phyloP scores from a whole-genome alignment of 768 basidiomycete species.

The Tricholoma terreum region DNA sequence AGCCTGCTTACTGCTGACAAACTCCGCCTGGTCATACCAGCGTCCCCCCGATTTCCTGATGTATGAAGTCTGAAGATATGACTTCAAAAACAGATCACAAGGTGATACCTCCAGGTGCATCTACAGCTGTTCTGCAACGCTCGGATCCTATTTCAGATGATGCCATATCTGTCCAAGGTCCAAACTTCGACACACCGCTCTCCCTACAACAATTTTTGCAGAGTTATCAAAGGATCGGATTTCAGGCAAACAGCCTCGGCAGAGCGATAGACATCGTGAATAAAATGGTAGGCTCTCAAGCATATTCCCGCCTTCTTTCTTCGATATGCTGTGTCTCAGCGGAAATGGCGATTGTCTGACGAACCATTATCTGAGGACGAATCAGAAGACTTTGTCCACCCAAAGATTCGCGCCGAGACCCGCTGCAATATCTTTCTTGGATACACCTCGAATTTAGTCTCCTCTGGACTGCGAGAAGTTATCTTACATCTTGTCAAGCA shows the following conservation, averaged over 20 bases:
- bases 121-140: conserved; percentile 73
- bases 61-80: too few species aligned
- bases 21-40: too few species aligned
- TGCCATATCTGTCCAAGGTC: conserved; percentile 77
- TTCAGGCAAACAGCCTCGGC: conserved; percentile 93
- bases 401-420: conserved; percentile 61
- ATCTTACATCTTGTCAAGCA: conserved; percentile 92
- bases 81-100: conserved; percentile 3
- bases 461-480: conserved; percentile 92
- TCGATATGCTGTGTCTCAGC: conserved; percentile 38
- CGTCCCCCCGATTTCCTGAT: too few species aligned
- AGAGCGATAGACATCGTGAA: conserved; percentile 88
- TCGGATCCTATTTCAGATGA: conserved; percentile 68
- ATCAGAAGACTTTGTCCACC: conserved; percentile 57
- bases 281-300: conserved; percentile 66
- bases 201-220: conserved; percentile 68
- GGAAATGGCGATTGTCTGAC: conserved; percentile 86
- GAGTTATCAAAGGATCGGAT: conserved; percentile 89
- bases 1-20: too few species aligned
- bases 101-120: conserved; percentile 52
- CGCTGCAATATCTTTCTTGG: conserved; percentile 92
- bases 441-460: conserved; percentile 98
- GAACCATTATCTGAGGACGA: conserved; percentile 74
- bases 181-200: conserved; percentile 72
- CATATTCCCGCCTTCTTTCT: neutral